Percentiles rank a stretch among this genome's conserved stretches.
These are phyloP conservation scores for Penicillium longicatenatum DNA, from an alignment of 495 filamentous ascomycete genomes.

Conservation along the genomic window DNA sequence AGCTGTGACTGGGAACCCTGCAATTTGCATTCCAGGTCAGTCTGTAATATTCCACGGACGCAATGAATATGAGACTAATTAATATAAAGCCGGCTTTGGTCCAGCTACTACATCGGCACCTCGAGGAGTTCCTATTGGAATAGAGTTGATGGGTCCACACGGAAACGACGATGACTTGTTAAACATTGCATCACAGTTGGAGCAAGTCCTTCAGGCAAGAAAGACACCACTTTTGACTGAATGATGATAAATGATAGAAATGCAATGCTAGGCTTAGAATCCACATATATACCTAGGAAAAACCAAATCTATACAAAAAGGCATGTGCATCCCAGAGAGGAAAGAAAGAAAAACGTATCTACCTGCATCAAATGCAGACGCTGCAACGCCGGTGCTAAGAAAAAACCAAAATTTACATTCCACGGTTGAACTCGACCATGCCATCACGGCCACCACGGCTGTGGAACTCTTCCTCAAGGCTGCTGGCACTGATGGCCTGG, in stretches of 20 bases:
- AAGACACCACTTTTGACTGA: conserved; percentile 40
- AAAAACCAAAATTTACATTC: conserved; percentile 58
- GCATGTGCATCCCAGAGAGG: background rate
- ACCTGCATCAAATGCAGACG: conserved; percentile 11
- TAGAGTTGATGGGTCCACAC: conserved; percentile 62
- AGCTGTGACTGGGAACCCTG: conserved; percentile 63
- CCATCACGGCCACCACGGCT: conserved; percentile 70
- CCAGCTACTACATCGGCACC: conserved; percentile 46
- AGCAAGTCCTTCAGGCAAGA: conserved; percentile 46
- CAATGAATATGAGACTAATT: background rate
- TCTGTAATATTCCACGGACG: background rate
- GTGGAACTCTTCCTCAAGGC: conserved; percentile 81
- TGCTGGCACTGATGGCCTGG: conserved; percentile 71
- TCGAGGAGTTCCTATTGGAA: conserved; percentile 60
- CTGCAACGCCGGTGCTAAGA: conserved; percentile 9
- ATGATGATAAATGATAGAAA: background rate
- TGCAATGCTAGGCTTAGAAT: background rate
- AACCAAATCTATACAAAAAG: background rate
- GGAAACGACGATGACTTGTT: conserved; percentile 57
- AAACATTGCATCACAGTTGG: conserved; percentile 46
- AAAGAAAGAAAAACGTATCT: background rate
- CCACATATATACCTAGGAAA: background rate
- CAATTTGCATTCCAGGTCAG: conserved; percentile 58
- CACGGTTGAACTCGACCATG: conserved; percentile 87
- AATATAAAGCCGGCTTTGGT: conserved; percentile 43